Evolutionary conservation across 257 asterid genomes (phyloP).

Genomic region (Rauvolfia tetraphylla): DNA sequence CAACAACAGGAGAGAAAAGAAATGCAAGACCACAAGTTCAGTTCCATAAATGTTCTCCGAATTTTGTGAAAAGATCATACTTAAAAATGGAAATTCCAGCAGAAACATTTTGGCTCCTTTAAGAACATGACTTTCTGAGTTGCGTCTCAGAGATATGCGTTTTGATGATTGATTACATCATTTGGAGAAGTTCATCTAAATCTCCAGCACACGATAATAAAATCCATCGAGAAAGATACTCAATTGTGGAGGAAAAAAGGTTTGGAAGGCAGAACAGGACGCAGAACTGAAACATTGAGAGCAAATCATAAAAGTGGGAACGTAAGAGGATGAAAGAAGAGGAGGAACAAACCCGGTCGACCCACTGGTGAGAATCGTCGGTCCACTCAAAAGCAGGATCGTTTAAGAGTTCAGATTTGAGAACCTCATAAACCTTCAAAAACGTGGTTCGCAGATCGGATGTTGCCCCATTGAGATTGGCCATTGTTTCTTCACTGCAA

Average conservation of each 20-base stretch:
- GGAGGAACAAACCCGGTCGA: conserved; percentile 53
- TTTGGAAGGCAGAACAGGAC: not conserved
- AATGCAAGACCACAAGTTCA: not conserved
- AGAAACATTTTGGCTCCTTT: not conserved
- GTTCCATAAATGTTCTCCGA: not conserved
- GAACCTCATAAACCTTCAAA: conserved; percentile 54
- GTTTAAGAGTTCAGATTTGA: conserved; percentile 76
- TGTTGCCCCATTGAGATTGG: conserved; percentile 14
- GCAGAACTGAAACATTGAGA: not conserved
- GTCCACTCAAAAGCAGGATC: conserved; percentile 84
- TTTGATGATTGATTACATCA: too few species aligned
- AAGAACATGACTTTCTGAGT: too few species aligned
- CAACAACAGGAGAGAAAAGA: not conserved
- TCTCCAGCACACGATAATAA: not conserved
- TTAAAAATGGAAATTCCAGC: not conserved
- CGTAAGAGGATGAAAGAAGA: not conserved
- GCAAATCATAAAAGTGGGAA: not conserved
- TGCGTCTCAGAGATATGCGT: not conserved
- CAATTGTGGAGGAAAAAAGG: not conserved
- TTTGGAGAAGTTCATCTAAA: not conserved
- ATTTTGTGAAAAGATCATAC: not conserved
- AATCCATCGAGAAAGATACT: not conserved
- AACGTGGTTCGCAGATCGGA: conserved; percentile 56
- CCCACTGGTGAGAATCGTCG: conserved; percentile 71
- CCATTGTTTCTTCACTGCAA: conserved; percentile 8